Evolutionary conservation across 768 basidiomycete species (phyloP), one percentile per base, ranked within the genome.

Genomic region (Calocybe cyanea): DNA sequence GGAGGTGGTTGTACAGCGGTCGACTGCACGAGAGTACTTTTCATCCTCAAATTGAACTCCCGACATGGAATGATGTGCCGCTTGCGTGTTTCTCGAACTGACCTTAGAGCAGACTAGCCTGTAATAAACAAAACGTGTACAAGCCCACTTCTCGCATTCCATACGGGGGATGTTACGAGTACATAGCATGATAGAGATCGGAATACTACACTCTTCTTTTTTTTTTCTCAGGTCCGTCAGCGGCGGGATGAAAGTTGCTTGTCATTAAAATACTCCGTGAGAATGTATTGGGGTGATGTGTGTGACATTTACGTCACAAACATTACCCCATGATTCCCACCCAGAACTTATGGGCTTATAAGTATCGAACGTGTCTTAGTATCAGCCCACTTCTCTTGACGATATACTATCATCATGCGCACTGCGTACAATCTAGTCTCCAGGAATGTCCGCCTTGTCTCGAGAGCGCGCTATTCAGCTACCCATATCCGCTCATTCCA

Each of bases 401-500:
- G 28, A 28, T 46, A n/a, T n/a, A n/a, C 51, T 37, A 24, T 36
- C 48, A 44, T 41, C 41, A 71, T 71, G 64, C 67, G 66, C 38
- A 60, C 50, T 38, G 31, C 55, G 36, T 50, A 70, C 36, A 64
- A 61, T 42, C 47, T 57, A 42, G 33, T 63, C 28, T 51, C 63
- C 28, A 51, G 48, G 7, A 48, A 47, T 33, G 51, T 56, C 39
- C 53, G 59, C 41, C 53, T 61, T 34, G 52, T 60, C 13, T 45
- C 41, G 39, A 53, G 41, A 45, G 18, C 53, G 48, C 25, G 38
- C 56, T 60, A 51, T 48, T 57, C 57, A 37, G 46, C 51, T 7
- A 48, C 42, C 33, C 55, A 52, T 30, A 46, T 55, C 14, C 82
- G 85, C 50, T 56, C 75, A 0, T 85, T 87, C 65, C 85, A 84